Percentiles rank a stretch among this genome's conserved stretches.
Evolutionary conservation across 495 filamentous ascomycete species (phyloP).

Genomic region (Elaphomyces granulatus): DNA sequence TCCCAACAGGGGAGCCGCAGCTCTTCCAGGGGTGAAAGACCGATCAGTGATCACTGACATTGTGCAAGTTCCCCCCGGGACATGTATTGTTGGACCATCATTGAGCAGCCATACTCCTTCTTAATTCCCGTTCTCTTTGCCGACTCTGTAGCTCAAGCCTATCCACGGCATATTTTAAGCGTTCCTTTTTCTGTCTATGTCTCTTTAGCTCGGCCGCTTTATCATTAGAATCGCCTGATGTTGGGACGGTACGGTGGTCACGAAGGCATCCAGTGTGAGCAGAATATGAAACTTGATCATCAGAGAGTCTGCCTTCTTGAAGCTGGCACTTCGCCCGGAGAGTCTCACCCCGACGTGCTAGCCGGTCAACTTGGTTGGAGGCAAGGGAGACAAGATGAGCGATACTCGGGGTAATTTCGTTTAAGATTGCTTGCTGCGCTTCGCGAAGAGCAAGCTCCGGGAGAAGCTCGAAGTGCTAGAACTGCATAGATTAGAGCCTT

Average conservation of each 20-base stretch:
- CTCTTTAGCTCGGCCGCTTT: constrained; percentile 49
- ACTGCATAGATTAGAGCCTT: background rate
- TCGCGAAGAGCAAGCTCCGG: constrained; percentile 50
- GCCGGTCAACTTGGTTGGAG: constrained; percentile 52
- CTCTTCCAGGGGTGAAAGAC: no score
- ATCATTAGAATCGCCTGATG: constrained; percentile 20
- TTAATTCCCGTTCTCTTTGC: constrained; percentile 57
- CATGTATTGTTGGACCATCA: no score
- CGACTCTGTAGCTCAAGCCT: constrained; percentile 51
- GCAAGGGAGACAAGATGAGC: constrained; percentile 47
- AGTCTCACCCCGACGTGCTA: constrained; percentile 53
- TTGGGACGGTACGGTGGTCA: constrained; percentile 1
- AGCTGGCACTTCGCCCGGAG: constrained; percentile 59
- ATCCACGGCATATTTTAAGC: constrained; percentile 63
- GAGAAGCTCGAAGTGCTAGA: constrained; percentile 67
- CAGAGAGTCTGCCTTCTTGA: constrained; percentile 49
- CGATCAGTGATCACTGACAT: no score
- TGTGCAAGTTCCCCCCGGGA: no score
- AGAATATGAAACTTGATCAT: constrained; percentile 10
- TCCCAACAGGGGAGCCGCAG: no score
- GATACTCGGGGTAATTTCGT: constrained; percentile 65
- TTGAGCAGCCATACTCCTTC: constrained; percentile 59
- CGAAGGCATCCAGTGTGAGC: constrained; percentile 5
- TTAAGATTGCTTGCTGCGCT: constrained; percentile 53
- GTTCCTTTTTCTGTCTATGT: constrained; percentile 60